Evolutionary conservation across 1,284 basidiomycete species (phyloP), one percentile per base, ranked within the genome.

Genomic region (Apiotrichum akiyoshidainum): DNA sequence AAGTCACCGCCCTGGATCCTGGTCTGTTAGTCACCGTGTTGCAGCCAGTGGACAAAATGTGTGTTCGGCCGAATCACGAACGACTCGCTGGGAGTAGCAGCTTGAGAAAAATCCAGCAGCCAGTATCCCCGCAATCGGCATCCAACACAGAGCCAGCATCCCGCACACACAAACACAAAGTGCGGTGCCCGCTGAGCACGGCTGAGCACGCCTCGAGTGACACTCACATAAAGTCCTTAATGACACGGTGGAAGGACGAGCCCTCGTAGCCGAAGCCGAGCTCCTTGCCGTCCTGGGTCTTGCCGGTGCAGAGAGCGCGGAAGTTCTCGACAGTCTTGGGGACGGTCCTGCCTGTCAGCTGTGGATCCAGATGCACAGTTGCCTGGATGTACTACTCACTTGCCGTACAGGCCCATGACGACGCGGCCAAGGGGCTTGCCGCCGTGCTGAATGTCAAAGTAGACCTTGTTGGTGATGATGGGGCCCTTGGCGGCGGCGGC

Each of bases 391-490:
- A 7, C 7, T 17, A 64, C 76, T 65, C 62, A 76, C 64, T 89
- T 89, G 66, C 91, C 92, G 71, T 88, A 93, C 47, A 95, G 85
- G 69, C 90, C 92, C 68, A 93, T 86, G 42, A 84, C 84, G 68
- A 94, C 82, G 63, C 92, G 85, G 60, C 93, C 93, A 39, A 96
- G 61, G 51, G 86, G 81, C 77, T 88, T 82, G 75, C 87, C 90
- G 34, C 90, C 91, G 78, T 95, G 91, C 70, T 88, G 86, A 63
- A 96, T 87, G 78, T 96, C 92, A 72, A 96, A 96, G 83, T 86
- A 96, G 70, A 96, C 88, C 80, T 88, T 91, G 84, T 90, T 80
- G 52, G 92, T 94, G 71, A 96, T 87, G 80, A 84, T 86, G 17
- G 92, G 92, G 17, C 77, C 75, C 64, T 79, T 79, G 57, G 72